Conservation (phyloP, 1,139 yeast species). For the Wickerhamomyces sp. region DNA sequence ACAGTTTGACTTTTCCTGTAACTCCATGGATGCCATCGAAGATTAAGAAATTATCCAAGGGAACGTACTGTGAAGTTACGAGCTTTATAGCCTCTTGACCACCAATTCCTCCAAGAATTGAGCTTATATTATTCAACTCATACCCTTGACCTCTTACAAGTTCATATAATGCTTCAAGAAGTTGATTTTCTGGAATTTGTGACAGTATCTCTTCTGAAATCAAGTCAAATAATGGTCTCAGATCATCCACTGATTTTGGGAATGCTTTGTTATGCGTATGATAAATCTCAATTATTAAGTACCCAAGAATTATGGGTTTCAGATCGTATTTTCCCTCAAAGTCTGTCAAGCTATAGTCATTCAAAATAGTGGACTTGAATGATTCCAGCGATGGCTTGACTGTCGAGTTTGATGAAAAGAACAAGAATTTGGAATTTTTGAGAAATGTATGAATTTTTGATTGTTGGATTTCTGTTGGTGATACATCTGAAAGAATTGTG, state of each 20-base stretch:
- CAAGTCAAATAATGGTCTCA: background rate
- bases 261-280: background rate
- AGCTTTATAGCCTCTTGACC: slow-evolving; percentile 74
- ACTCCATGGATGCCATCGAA: slow-evolving; percentile 66
- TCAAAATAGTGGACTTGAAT: slow-evolving; percentile 1
- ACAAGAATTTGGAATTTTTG: slow-evolving; percentile 46
- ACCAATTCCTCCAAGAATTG: slow-evolving; percentile 73
- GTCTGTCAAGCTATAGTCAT: slow-evolving; percentile 4
- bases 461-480: slow-evolving; percentile 24
- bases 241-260: background rate
- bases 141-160: slow-evolving; percentile 35
- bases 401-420: slow-evolving; percentile 25
- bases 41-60: slow-evolving; percentile 60
- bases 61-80: slow-evolving; percentile 70
- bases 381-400: background rate
- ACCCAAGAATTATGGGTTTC: background rate
- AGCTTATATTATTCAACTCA: slow-evolving; percentile 43
- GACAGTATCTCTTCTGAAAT: slow-evolving; percentile 12
- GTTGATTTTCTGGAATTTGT: slow-evolving; percentile 4
- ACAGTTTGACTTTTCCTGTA: slow-evolving; percentile 36
- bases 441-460: slow-evolving; percentile 50
- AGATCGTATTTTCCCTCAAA: slow-evolving; percentile 2
- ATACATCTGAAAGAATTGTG: slow-evolving; percentile 28
- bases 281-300: slow-evolving; percentile 1
- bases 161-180: slow-evolving; percentile 28